These are phyloP conservation scores for Hordeum marinum DNA, from an alignment of 176 grass and related monocot species.

Conservation along the genomic window DNA sequence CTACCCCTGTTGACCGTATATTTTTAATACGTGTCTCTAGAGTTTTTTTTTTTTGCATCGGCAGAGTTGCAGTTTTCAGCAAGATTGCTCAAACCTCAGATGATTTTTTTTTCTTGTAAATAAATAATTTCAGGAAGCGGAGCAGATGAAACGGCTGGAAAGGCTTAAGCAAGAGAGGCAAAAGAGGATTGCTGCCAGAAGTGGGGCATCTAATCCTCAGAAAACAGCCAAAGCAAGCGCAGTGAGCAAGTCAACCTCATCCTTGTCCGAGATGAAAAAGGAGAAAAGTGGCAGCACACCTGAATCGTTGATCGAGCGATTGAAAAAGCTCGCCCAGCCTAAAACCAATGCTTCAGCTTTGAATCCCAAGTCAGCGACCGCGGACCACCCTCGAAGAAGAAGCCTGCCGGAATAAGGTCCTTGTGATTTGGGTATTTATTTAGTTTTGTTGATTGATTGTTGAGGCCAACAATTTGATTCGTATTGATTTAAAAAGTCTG, in stretches of 20 bases:
- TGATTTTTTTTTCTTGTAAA: not conserved
- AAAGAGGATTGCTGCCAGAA: conserved; percentile 86
- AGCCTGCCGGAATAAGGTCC: not conserved
- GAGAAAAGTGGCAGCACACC: conserved; percentile 42
- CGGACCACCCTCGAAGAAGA: conserved; percentile 39
- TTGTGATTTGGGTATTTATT: not conserved
- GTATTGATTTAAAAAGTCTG: no score
- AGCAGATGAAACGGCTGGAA: conserved; percentile 79
- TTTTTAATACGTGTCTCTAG: no score
- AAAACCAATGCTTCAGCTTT: conserved; percentile 39
- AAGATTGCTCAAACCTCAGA: not conserved
- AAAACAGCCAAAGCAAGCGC: conserved; percentile 21
- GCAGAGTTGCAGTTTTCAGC: not conserved
- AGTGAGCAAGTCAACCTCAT: conserved; percentile 68
- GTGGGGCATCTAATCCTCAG: conserved; percentile 19
- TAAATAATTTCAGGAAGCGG: conserved; percentile 68
- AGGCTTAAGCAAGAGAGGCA: conserved; percentile 86
- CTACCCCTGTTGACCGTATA: not conserved
- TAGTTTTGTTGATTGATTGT: not conserved
- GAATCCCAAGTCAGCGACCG: conserved; percentile 1
- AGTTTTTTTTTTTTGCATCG: not conserved
- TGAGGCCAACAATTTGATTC: no score
- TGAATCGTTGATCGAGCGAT: conserved; percentile 24
- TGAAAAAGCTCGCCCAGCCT: conserved; percentile 63
- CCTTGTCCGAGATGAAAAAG: conserved; percentile 61